Evolutionary conservation across 75 land plant genomes (phyloP), one percentile per base, ranked within the genome.

Genomic region (Picea sitchensis): DNA sequence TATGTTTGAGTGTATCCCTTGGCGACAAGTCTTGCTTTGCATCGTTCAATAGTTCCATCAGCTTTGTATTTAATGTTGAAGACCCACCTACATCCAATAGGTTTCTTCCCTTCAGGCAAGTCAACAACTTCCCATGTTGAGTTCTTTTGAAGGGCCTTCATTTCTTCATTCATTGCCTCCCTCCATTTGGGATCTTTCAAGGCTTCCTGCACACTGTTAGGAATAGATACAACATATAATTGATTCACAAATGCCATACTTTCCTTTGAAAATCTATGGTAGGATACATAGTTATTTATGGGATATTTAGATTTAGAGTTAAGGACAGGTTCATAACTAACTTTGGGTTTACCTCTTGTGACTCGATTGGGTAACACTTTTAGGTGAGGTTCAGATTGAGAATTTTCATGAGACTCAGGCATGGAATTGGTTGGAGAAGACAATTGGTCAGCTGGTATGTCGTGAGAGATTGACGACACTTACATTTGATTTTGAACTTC

Each of bases 111-210:
- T 56, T 38, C 8, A 3, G 81, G 80, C 38, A 38, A 38, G 38
- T 38, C 38, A 38, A 38, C 83, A 72, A 82, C 56, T 65, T 81
- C 81, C 81, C 81, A 82, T 1, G 87, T 85, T 17, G 47, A 5
- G 47, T 85, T 85, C 54, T 82, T 31, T 38, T 83, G 64, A 4
- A 82, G 30, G 2, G 87, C 30, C 7, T 62, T 56, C 60, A 82
- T 63, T 62, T 82, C 85, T 78, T 82, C 85, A 73, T 83, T 57
- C 87, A 86, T 86, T 2, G 81, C 79, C 2, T 34, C n/a, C 14
- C 20, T 75, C 85, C 87, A 86, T 20, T 67, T 77, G 21, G 83
- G 75, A 69, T 82, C 80, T 7, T 12, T 14, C 20, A 82, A 65
- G 18, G 82, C 21, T n/a, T 81, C 82, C 77, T 81, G 77, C 77